Evolutionary conservation across 2,329 filamentous ascomycete species (phyloP).

Genomic region (Byssothecium circinans): DNA sequence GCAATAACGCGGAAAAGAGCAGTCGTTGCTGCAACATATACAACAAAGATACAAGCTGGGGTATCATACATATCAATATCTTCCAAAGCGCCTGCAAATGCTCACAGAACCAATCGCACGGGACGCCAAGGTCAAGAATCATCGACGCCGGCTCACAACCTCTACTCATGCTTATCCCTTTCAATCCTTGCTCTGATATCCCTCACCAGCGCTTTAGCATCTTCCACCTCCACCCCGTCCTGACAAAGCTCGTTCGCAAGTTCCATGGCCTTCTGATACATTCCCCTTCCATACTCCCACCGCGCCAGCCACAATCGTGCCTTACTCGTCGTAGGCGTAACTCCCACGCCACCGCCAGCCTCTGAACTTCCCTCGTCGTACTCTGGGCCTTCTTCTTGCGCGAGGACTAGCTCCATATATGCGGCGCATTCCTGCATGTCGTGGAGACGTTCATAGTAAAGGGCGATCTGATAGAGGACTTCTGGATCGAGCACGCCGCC

Average conservation of each 20-base stretch:
- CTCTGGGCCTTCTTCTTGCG: slow-evolving; percentile 77
- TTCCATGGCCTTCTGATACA: slow-evolving; percentile 75
- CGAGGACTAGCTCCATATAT: slow-evolving; percentile 95
- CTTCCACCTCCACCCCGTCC: slow-evolving; percentile 94
- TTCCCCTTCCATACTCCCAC: slow-evolving; percentile 73
- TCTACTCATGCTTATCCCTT: slow-evolving; percentile 25
- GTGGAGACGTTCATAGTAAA: slow-evolving; percentile 79
- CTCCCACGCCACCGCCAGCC: slow-evolving; percentile 59
- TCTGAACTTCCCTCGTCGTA: slow-evolving; percentile 42
- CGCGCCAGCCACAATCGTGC: slow-evolving; percentile 92
- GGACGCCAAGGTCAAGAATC: not conserved
- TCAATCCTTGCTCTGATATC: slow-evolving; percentile 81
- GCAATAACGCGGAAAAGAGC: too few species aligned
- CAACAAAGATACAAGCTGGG: not conserved
- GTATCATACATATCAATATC: not conserved
- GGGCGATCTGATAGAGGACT: slow-evolving; percentile 84
- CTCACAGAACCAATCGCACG: not conserved
- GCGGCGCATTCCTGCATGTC: slow-evolving; percentile 79
- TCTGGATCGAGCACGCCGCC: slow-evolving; percentile 78
- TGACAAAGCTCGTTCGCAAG: slow-evolving; percentile 90
- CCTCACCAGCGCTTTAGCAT: slow-evolving; percentile 88
- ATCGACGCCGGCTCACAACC: not conserved
- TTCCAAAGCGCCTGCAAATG: not conserved
- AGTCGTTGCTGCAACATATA: too few species aligned
- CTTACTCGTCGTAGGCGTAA: slow-evolving; percentile 88